Base-by-base conservation (phyloP, 306 rosid species). In the Astragalus glycyphyllos region DNA sequence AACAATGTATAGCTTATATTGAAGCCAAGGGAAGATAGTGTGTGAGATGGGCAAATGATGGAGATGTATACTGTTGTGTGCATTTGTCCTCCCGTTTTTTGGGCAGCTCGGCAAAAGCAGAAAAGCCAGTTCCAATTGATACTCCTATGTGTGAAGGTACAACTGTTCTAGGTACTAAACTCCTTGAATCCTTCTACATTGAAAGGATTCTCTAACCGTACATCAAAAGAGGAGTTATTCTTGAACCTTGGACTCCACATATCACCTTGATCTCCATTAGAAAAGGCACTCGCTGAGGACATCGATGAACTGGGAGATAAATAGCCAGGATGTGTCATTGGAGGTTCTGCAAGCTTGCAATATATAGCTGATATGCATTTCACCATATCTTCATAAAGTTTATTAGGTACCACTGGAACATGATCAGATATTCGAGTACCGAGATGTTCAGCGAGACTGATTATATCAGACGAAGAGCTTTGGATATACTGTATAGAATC, bases 31-130 rank as follows among this genome's bases (percentile, higher is more conserved):
- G 99, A 73, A 87, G 99, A 81, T 97, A 89, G 73, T 95, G 99
- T 75, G 99, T 95, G 75, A 87, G 99, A 81, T 95, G 97, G 99
- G 99, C 99, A 44, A 95, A 91, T 72, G 99, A 95, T 56, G 97
- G 97, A 69, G 99, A 95, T 82, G 97, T 95, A 61, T 95, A 91
- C 76, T 95, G 99, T 70, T 95, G 99, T 74, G 97, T 91, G 46
- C 99, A 95, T 84, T 77, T 95, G 80, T 89, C 97, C 5, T 87
- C 97, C 40, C 96, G 99, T 23, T 95, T 91, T 78, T 49, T 81
- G 34, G 87, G 91, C 50, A 86, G 81, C 83, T 83, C 96, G 48
- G 78, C 84, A 29, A 87, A 74, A 73, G 71, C 86, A 40, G 92
- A 89, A 72, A 86, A 62, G 34, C 57, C 80, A 66, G 83, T 71